Evolutionary conservation across 306 rosid genomes (phyloP).

Genomic region (Quercus mongolica): DNA sequence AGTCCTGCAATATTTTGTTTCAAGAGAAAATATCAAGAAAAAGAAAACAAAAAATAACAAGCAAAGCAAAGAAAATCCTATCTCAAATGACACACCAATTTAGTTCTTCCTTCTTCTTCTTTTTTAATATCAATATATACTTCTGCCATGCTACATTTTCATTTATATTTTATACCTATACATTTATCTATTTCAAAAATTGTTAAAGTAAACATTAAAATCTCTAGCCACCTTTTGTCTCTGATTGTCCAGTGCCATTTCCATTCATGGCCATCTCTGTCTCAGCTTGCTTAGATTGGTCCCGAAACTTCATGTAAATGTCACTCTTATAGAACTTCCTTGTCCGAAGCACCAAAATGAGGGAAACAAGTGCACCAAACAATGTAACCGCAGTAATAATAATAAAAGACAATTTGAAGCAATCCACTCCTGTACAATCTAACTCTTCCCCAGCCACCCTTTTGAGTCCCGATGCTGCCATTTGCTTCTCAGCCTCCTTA

Average conservation of each 20-base stretch:
- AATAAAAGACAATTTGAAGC: constrained; percentile 34
- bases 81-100: no score
- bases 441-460: constrained; percentile 29
- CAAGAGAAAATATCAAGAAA: background rate
- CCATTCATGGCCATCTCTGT: background rate
- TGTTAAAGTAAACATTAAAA: background rate
- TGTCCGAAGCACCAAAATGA: constrained; percentile 29
- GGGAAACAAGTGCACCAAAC: constrained; percentile 27
- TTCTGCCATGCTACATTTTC: background rate
- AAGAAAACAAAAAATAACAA: background rate
- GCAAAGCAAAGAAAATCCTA: background rate
- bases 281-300: background rate
- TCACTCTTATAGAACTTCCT: constrained; percentile 31
- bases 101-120: no score
- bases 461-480: constrained; percentile 21
- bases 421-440: constrained; percentile 21
- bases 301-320: constrained; percentile 24
- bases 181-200: background rate
- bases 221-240: background rate
- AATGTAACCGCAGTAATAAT: constrained; percentile 22
- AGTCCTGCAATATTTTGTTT: background rate
- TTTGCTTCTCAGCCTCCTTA: constrained; percentile 29
- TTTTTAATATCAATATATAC: no score
- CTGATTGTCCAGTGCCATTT: background rate
- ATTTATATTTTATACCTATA: background rate